Percentiles rank a stretch among this genome's conserved stretches.
These are phyloP conservation scores for Nicotiana paniculata DNA, from an alignment of 257 asterid genomes.

Conservation along the genomic window DNA sequence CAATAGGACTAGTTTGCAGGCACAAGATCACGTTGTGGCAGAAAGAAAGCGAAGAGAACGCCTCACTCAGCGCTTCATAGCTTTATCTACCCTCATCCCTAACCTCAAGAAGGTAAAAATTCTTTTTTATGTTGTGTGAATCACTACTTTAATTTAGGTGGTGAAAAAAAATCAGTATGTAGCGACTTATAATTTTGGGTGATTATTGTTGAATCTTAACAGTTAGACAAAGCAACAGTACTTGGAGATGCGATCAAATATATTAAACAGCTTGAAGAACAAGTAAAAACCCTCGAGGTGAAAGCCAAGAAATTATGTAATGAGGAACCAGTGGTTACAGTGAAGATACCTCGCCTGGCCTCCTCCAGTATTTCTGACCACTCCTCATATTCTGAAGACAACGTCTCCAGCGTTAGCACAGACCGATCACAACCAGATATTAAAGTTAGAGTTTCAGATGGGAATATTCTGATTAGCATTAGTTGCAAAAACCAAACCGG, in stretches of 20 bases:
- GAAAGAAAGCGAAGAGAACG: slow-evolving; percentile 20
- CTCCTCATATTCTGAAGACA: slow-evolving; percentile 7
- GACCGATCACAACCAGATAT: background rate
- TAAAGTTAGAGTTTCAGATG: slow-evolving; percentile 4
- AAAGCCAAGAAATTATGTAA: background rate
- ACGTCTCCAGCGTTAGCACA: background rate
- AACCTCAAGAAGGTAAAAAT: slow-evolving; percentile 19
- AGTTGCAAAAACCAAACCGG: slow-evolving; percentile 7
- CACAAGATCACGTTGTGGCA: slow-evolving; percentile 17
- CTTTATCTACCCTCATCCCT: slow-evolving; percentile 20
- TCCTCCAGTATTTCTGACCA: background rate
- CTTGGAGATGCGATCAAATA: slow-evolving; percentile 17
- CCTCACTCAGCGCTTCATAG: slow-evolving; percentile 2
- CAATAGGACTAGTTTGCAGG: slow-evolving; percentile 2
- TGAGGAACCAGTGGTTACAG: background rate
- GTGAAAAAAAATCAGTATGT: background rate
- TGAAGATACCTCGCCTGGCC: background rate
- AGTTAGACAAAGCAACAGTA: slow-evolving; percentile 24
- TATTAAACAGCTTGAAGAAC: slow-evolving; percentile 20
- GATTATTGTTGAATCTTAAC: background rate
- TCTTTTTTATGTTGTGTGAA: background rate
- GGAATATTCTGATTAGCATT: slow-evolving; percentile 10
- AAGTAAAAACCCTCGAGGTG: slow-evolving; percentile 12
- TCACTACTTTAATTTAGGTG: background rate
- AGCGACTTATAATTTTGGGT: background rate